phyloP scores from a whole-genome alignment of 1,284 basidiomycete species.

The Cutaneotrichosporon sp. region DNA sequence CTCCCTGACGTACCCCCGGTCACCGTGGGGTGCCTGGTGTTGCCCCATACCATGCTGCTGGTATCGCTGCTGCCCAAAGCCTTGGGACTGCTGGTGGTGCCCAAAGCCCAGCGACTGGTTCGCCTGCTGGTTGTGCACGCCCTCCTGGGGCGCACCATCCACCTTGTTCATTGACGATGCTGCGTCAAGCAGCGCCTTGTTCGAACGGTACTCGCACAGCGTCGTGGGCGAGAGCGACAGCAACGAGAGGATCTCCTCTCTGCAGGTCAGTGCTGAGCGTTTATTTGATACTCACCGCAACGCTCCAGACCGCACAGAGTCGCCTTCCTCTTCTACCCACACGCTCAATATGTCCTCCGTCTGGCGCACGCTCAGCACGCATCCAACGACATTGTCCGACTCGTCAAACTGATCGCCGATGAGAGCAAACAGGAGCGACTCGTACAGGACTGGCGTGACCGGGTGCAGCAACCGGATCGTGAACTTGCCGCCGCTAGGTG shows the following conservation, averaged over 20 bases:
- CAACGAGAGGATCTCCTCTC: slow-evolving; percentile 50
- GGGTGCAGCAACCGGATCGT: slow-evolving; percentile 51
- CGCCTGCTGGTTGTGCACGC: slow-evolving; percentile 9
- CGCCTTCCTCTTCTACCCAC: slow-evolving; percentile 54
- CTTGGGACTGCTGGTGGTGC: slow-evolving; percentile 15
- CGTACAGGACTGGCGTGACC: slow-evolving; percentile 49
- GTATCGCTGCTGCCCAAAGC: slow-evolving; percentile 1
- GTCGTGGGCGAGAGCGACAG: slow-evolving; percentile 47
- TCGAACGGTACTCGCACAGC: slow-evolving; percentile 52
- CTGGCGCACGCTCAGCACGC: slow-evolving; percentile 51
- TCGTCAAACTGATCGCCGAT: slow-evolving; percentile 55
- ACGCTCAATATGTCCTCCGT: slow-evolving; percentile 53
- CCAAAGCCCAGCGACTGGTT: slow-evolving; percentile 1
- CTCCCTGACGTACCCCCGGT: slow-evolving; percentile 18
- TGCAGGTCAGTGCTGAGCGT: slow-evolving; percentile 20
- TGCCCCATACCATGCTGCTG: not conserved
- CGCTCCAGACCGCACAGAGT: slow-evolving; percentile 43
- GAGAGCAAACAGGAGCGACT: slow-evolving; percentile 47
- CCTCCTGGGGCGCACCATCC: slow-evolving; percentile 8
- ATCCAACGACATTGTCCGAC: slow-evolving; percentile 52
- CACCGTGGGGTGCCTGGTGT: not conserved
- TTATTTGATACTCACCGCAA: slow-evolving; percentile 41
- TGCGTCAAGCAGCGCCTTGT: slow-evolving; percentile 48
- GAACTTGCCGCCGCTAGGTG: slow-evolving; percentile 46
- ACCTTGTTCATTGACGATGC: slow-evolving; percentile 28